A percentile compares a stretch with the other conserved stretches of the same genome.
These are phyloP conservation scores for Fistulinella prunicolor DNA, from an alignment of 768 basidiomycete genomes.

Conservation along the genomic window DNA sequence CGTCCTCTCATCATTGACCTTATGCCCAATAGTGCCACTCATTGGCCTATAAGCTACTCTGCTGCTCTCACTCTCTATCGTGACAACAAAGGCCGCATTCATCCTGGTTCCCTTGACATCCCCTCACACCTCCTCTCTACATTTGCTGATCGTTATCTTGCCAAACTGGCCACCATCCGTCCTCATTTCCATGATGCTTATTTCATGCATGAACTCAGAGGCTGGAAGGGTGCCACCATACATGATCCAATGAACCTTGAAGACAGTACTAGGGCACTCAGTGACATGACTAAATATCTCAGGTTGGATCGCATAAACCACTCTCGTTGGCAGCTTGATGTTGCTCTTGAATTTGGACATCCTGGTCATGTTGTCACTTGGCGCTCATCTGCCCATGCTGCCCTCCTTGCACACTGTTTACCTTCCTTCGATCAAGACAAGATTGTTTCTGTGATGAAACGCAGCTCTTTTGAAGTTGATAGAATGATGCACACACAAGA, in stretches of 20 bases:
- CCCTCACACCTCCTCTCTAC: neutral
- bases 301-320: neutral
- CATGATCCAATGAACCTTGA: neutral
- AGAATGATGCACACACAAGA: neutral
- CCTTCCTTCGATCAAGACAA: neutral
- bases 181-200: neutral
- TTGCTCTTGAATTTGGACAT: neutral
- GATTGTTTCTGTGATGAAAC: neutral
- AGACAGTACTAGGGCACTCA: neutral
- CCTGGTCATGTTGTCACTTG: neutral
- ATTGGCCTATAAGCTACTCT: neutral
- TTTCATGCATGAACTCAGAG: neutral
- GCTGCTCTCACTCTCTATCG: neutral
- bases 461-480: neutral
- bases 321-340: neutral
- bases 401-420: neutral
- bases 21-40: neutral
- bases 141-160: neutral
- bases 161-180: neutral
- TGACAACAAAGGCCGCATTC: neutral
- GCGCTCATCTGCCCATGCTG: neutral
- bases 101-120: neutral
- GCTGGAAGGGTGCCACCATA: neutral
- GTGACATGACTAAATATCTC: neutral
- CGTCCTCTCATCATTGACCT: neutral